Evolutionary conservation across 805 yeast species (phyloP).

Genomic region (Nakazawaea ambrosiae): DNA sequence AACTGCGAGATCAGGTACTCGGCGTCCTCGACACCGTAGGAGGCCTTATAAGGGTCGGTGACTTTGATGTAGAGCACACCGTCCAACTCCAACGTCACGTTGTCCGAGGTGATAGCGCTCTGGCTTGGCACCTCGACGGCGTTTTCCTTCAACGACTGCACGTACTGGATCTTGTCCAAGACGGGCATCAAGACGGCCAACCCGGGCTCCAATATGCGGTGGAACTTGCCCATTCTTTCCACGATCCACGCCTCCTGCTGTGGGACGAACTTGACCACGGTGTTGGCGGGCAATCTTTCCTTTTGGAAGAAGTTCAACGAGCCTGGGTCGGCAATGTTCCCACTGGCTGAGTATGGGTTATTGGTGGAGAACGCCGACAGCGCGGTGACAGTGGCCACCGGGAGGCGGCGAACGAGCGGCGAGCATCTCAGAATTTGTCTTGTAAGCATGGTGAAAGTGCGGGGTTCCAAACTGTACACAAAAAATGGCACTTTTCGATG

Average conservation of each 20-base stretch:
- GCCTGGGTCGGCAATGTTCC: background rate
- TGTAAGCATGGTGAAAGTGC: too few species aligned
- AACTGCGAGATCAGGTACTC: slow-evolving; percentile 79
- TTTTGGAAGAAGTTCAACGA: slow-evolving; percentile 51
- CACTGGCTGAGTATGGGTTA: background rate
- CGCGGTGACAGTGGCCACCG: too few species aligned
- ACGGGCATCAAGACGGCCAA: slow-evolving; percentile 67
- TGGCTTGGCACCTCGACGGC: slow-evolving; percentile 85
- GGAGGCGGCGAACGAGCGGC: too few species aligned
- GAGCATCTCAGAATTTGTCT: too few species aligned
- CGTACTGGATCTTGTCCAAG: slow-evolving; percentile 71
- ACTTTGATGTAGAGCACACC: slow-evolving; percentile 77
- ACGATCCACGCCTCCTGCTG: slow-evolving; percentile 90
- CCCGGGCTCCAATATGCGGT: slow-evolving; percentile 66
- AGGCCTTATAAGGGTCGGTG: slow-evolving; percentile 76
- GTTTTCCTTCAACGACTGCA: slow-evolving; percentile 73
- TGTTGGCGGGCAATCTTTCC: slow-evolving; percentile 64
- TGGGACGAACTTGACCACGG: slow-evolving; percentile 72
- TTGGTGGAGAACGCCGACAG: background rate
- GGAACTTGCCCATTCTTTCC: slow-evolving; percentile 85
- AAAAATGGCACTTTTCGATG: too few species aligned
- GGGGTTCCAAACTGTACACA: too few species aligned
- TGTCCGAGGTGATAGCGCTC: slow-evolving; percentile 80
- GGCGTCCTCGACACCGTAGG: slow-evolving; percentile 84
- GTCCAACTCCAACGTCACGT: slow-evolving; percentile 78